Evolutionary conservation across 1,284 basidiomycete genomes (phyloP), one percentile per base, ranked within the genome.

Genomic region (Pisolithus thermaeus): DNA sequence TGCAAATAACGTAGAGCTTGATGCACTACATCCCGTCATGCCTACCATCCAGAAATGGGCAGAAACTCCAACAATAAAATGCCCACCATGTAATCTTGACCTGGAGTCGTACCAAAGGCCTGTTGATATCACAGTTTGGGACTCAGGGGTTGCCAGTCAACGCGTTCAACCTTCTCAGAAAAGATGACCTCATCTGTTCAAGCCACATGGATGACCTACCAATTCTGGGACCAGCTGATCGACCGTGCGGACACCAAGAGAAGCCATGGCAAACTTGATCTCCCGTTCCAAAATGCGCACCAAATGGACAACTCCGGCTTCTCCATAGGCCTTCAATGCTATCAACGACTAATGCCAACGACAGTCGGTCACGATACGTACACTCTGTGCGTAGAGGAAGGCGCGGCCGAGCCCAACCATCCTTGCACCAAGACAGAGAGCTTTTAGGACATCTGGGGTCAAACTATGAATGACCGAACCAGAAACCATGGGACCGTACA

Each of bases 321-420:
- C 81, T 1, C 92, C 93, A 52, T 92, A 95, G 4, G 90, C 90
- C 79, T 89, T 56, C 25, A 42, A 18, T 48, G 30, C 18, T 6
- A 28, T 63, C 18, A 56, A 38, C 44, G 23, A 43, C 37, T 37
- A 43, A 18, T 30, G 48, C 35, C 38, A 51, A 28, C 41, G 32
- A 54, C 27, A 12, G 54, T 35, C 4, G 52, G 9, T 9, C 20
- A 46, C 28, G 36, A 20, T 48, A 27, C 81, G 61, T 67, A 88
- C 87, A 61, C 88, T 89, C 71, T 95, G 91, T 1, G 90, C 91
- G 61, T 89, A 95, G n/a, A 97, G 74, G 75, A 96, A 94, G 1
- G 89, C 80, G 27, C 94, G 80, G 0, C 94, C 94, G 23, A 97
- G 73, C 1, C 95, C 94, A 6, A 96, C 92, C 4, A 90, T 92